Percentiles rank a stretch among this genome's conserved stretches.
phyloP scores from a whole-genome alignment of 139 green algal genomes.

The Trebouxia sp. region DNA sequence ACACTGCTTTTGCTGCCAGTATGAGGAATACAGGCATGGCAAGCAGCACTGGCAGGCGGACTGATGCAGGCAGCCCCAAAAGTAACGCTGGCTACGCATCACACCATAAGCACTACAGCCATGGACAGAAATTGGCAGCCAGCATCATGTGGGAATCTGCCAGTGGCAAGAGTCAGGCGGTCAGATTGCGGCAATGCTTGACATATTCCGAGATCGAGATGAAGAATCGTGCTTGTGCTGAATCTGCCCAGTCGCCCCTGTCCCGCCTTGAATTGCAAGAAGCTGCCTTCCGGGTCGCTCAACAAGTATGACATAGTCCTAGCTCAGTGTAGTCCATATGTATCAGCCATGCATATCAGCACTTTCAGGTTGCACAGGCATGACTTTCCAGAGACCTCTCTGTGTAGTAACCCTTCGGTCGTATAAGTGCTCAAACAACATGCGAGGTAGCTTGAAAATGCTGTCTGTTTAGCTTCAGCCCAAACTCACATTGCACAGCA shows the following conservation, averaged over 20 bases:
- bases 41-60: no score
- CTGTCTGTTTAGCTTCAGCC: no score
- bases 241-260: background rate
- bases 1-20: no score
- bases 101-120: constrained; percentile 7
- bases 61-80: background rate
- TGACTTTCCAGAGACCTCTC: no score
- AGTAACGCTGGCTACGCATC: background rate
- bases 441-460: no score
- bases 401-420: no score
- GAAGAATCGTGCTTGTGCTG: constrained; percentile 10
- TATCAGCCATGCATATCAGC: no score
- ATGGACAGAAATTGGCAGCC: constrained; percentile 10
- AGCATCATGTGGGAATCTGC: constrained; percentile 17
- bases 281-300: background rate
- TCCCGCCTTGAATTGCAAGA: background rate
- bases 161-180: constrained; percentile 11
- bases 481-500: no score
- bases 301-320: constrained; percentile 10
- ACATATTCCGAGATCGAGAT: constrained; percentile 26
- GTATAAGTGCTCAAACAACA: no score
- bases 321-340: no score
- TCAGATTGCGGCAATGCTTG: constrained; percentile 20
- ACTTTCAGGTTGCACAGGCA: no score
- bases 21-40: no score